These are phyloP conservation scores for Pseudonitzschia pungens DNA, from an alignment of 108 stramenopile genomes.

Conservation along the genomic window DNA sequence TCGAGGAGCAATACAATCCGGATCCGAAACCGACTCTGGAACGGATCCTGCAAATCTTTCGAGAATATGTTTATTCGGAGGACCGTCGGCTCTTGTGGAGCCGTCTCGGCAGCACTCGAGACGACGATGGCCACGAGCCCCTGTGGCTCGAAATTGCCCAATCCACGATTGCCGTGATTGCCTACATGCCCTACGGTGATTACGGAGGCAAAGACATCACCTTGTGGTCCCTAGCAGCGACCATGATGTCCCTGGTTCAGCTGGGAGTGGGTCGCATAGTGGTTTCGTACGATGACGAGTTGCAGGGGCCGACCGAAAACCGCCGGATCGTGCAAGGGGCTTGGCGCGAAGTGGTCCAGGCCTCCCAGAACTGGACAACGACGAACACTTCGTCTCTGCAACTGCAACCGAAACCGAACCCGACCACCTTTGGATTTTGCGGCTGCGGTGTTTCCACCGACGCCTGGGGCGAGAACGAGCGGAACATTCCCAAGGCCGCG, in stretches of 20 bases:
- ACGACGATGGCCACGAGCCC: background rate
- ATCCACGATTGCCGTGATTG: slow-evolving; percentile 22
- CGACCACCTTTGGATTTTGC: background rate
- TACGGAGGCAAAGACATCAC: background rate
- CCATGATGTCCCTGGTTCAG: slow-evolving; percentile 3
- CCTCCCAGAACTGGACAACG: background rate
- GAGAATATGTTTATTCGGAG: background rate
- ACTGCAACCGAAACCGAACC: background rate
- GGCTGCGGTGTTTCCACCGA: too few species aligned
- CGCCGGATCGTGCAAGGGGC: background rate
- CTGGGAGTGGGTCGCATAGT: slow-evolving; percentile 7
- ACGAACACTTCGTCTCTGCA: too few species aligned
- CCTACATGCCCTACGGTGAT: slow-evolving; percentile 5
- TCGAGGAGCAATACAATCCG: background rate
- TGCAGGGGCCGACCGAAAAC: background rate
- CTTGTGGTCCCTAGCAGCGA: slow-evolving; percentile 9
- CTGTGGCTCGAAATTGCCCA: background rate
- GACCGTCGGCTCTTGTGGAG: background rate
- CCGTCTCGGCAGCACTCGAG: background rate
- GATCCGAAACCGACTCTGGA: background rate
- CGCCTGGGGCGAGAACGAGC: background rate
- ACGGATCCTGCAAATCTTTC: background rate
- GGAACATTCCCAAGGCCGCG: slow-evolving; percentile 1
- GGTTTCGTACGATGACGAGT: background rate
- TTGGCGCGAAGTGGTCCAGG: background rate